These are phyloP conservation scores for Metschnikowia hibisci DNA, from an alignment of 805 yeast genomes.

Conservation along the genomic window DNA sequence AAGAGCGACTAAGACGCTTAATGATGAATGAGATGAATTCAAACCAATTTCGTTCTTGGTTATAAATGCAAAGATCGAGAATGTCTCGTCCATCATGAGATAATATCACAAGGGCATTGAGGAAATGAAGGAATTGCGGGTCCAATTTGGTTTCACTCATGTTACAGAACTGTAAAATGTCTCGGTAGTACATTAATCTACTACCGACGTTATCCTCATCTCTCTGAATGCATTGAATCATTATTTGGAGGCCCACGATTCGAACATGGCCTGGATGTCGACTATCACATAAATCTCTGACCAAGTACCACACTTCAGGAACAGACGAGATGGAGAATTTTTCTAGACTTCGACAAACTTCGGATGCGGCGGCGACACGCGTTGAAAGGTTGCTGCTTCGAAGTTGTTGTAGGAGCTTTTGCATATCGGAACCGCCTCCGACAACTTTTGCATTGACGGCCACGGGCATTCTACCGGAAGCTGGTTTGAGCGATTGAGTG, in stretches of 20 bases:
- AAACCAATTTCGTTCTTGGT: constrained; percentile 26
- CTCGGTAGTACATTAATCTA: constrained; percentile 55
- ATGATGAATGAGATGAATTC: constrained; percentile 13
- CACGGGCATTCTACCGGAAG: constrained; percentile 18
- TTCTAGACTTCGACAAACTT: constrained; percentile 48
- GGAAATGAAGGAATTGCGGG: constrained; percentile 49
- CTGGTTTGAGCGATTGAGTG: constrained; percentile 34
- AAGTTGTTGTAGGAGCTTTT: constrained; percentile 35
- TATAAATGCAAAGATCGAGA: constrained; percentile 47
- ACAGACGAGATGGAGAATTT: constrained; percentile 54
- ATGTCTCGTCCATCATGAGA: constrained; percentile 53
- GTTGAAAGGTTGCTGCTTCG: constrained; percentile 32
- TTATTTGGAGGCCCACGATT: constrained; percentile 48
- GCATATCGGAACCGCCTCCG: constrained; percentile 42
- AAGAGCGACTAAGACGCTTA: constrained; percentile 12
- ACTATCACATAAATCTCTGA: constrained; percentile 47
- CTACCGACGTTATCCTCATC: constrained; percentile 49
- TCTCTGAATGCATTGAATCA: constrained; percentile 51
- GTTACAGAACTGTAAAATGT: constrained; percentile 45
- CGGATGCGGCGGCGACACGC: constrained; percentile 49
- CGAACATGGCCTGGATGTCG: constrained; percentile 26
- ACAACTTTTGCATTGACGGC: constrained; percentile 41
- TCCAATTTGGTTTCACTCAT: constrained; percentile 34
- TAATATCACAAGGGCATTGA: constrained; percentile 43
- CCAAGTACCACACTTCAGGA: constrained; percentile 74